Base-by-base conservation (phyloP, 257 asterid genomes). In the Penstemon barbatus region DNA sequence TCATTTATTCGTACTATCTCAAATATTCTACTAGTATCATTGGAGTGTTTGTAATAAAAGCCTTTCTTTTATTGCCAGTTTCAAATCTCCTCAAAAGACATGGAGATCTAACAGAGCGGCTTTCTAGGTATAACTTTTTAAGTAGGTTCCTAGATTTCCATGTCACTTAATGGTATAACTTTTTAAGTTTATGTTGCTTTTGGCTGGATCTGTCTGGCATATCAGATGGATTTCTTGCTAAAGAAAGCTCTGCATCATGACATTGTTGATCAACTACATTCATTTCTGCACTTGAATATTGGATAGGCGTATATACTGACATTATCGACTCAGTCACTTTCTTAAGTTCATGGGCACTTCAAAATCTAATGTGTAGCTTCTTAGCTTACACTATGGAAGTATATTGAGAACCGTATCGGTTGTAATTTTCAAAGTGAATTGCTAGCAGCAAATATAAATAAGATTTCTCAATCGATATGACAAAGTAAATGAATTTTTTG, bases 41-140 rank as follows among this genome's bases (percentile, higher is more conserved):
- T 71, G 63, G 54, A 19, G 40, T 61, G 18, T 8, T 5, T 68
- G 41, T 55, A 13, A 42, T 55, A 44, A 58, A 71, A 53, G 46
- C 40, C 50, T 33, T 57, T 62, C 36, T 66, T 71, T 72, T 71
- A 42, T 65, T 81, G 57, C 68, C 89, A 92, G 98, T 89, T 81
- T 80, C 97, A 18, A 87, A 75, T 79, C 80, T 92, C 73, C 91
- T 92, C 52, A 92, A 83, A 80, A 85, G 97, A 81, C 97, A 92
- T 74, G 95, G 89, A 55, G 97, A 86, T 41, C 73, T 92, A 61
- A 80, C 91, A 41, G 98, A 92, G 74, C 86, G 95, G 33, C 98
- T 92, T 76, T 89, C 98, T 67, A 87, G 98, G 98, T 89, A 89
- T 37, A 15, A 9, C 43, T 18, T 66, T 3, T 18, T 69, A 8